A percentile compares a stretch with the other conserved stretches of the same genome.
Conservation (phyloP, 2,329 filamentous ascomycete genomes). For the Cordyceps javanica region DNA sequence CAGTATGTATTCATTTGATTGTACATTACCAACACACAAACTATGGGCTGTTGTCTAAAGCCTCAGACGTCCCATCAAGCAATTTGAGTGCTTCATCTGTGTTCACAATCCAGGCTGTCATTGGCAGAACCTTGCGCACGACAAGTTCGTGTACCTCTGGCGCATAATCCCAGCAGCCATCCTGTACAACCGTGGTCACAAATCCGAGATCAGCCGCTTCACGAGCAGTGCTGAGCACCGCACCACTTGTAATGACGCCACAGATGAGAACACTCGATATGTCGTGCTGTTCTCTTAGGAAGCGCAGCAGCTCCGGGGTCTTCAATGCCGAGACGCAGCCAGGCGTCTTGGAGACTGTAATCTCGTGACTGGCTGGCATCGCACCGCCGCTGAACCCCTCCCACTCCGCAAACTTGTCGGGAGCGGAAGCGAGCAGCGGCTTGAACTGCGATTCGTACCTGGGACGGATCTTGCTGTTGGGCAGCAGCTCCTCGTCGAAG, state of each 20-base stretch:
- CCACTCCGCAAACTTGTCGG: not conserved
- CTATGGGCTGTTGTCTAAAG: not conserved
- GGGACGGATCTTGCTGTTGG: not conserved
- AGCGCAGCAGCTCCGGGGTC: not conserved
- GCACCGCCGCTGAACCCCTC: not conserved
- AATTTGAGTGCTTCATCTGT: not conserved
- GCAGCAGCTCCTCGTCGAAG: not conserved
- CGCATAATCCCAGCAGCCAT: not conserved
- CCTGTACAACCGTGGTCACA: not conserved
- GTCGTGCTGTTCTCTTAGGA: not conserved
- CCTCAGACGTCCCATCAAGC: not conserved
- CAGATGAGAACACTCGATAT: not conserved
- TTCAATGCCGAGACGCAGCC: constrained; percentile 1
- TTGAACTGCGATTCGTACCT: not conserved
- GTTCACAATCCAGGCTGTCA: not conserved
- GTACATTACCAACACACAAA: not conserved
- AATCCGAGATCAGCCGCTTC: constrained; percentile 3
- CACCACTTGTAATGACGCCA: not conserved
- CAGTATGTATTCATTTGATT: not conserved
- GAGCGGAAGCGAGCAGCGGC: not conserved
- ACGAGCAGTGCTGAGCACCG: constrained; percentile 1
- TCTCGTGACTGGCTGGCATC: not conserved
- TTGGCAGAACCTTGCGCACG: not conserved
- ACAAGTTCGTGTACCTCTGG: not conserved
- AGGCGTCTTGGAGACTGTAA: not conserved